Evolutionary conservation across 164 flowering plant species (phyloP).

Genomic region (Protea cynaroides): DNA sequence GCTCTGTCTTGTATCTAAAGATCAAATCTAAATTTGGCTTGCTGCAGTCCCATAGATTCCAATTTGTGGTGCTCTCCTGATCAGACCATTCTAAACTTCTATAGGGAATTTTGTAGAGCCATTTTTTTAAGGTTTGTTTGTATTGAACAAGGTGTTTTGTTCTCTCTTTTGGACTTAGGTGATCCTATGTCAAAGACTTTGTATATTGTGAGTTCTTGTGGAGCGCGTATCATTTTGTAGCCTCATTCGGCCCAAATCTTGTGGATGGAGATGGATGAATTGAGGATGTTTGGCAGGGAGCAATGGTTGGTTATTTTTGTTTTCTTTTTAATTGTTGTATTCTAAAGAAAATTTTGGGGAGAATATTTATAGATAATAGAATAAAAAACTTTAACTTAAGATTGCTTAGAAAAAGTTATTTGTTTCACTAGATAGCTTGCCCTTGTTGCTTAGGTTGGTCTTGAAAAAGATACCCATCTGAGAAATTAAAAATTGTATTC

Average conservation of each 20-base stretch:
- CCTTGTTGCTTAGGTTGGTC: slow-evolving; percentile 1
- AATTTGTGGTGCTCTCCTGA: slow-evolving; percentile 1
- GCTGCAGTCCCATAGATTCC: slow-evolving; percentile 1
- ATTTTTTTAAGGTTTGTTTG: slow-evolving; percentile 3
- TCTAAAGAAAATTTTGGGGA: background rate
- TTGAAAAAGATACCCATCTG: background rate
- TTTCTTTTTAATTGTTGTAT: slow-evolving; percentile 1
- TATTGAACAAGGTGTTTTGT: slow-evolving; percentile 6
- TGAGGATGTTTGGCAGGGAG: slow-evolving; percentile 13
- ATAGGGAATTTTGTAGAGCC: background rate
- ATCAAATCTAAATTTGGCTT: background rate
- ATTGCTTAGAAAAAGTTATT: slow-evolving; percentile 5
- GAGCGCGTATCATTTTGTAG: slow-evolving; percentile 9
- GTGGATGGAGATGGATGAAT: slow-evolving; percentile 4
- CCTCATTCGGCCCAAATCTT: slow-evolving; percentile 8
- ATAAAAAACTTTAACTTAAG: background rate
- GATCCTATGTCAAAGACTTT: slow-evolving; percentile 11
- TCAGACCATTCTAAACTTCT: background rate
- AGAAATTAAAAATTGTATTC: background rate
- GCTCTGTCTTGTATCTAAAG: background rate
- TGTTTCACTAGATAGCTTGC: slow-evolving; percentile 1
- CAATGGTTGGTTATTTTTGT: slow-evolving; percentile 16
- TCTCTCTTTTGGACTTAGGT: slow-evolving; percentile 19
- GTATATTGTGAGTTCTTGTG: slow-evolving; percentile 10
- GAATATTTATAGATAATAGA: background rate